phyloP scores from a whole-genome alignment of 2,329 filamentous ascomycete species.

The Venturia pyrina region DNA sequence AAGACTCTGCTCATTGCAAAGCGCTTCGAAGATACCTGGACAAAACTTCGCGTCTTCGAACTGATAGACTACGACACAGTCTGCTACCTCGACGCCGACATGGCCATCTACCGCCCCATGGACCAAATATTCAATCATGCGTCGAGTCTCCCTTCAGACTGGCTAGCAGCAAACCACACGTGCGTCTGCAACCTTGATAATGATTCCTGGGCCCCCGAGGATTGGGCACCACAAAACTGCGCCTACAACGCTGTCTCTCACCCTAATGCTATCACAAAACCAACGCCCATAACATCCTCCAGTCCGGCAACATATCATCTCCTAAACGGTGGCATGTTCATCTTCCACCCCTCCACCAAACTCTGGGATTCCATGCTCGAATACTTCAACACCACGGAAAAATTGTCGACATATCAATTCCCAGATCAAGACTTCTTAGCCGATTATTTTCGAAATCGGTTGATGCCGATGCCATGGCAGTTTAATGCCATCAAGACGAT shows the following conservation, averaged over 20 bases:
- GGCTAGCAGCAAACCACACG: conserved; percentile 39
- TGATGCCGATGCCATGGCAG: conserved; percentile 38
- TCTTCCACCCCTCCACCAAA: conserved; percentile 34
- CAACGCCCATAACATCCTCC: conserved; percentile 24
- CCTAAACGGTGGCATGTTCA: conserved; percentile 43
- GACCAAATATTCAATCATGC: conserved; percentile 35
- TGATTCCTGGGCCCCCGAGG: conserved; percentile 39
- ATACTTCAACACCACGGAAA: conserved; percentile 29
- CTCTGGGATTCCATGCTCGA: conserved; percentile 31
- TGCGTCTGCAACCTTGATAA: conserved; percentile 44
- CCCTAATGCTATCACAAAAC: conserved; percentile 23
- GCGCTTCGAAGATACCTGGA: conserved; percentile 45
- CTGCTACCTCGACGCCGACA: conserved; percentile 45
- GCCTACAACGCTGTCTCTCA: conserved; percentile 35
- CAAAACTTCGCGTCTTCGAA: conserved; percentile 45
- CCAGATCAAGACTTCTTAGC: conserved; percentile 46
- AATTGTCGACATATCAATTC: conserved; percentile 37
- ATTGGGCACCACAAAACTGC: conserved; percentile 40
- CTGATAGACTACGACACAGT: conserved; percentile 30
- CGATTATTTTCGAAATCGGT: conserved; percentile 35
- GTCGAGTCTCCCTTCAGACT: conserved; percentile 27
- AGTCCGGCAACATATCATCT: conserved; percentile 32
- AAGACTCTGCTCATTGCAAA: conserved; percentile 36
- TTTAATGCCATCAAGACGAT: conserved; percentile 46
- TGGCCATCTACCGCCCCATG: conserved; percentile 36